Base-by-base conservation (phyloP, 2,329 filamentous ascomycete genomes). In the Monosporascus sp. region DNA sequence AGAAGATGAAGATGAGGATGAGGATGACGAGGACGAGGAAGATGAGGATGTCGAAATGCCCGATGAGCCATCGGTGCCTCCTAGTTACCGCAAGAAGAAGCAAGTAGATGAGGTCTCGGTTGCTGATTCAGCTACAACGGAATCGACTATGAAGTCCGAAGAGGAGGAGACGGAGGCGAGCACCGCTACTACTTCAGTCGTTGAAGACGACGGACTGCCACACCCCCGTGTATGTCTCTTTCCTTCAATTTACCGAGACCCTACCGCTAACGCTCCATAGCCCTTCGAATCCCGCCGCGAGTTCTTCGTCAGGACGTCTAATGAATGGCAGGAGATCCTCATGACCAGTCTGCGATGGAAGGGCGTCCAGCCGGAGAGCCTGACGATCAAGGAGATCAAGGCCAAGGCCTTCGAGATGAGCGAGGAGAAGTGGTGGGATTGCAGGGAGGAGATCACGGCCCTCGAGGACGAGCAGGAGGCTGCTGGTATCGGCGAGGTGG, bases 391-490 rank as follows among this genome's bases (percentile, higher is more conserved):
- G 76, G 94, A 97, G 74, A 85, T 97, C 64, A 91, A 96, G 70
- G 88, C 92, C 64, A 85, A 84, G 67, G 94, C 91, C 1, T 99
- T 97, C 68, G 87, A 90, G 66, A 80, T 90, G 58, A 92, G 92
- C 41, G 94, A 99, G 71, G 89, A 92, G 73, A 96, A 96, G 70
- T 99, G 94, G 94, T 99, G 94, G 94, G 94, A 97, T 76, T 91
- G 88, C 67, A 82, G 94, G 62, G 94, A 99, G 74, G 93, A 97
- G 73, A 89, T 99, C 60, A 88, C 86, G 51, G 88, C 84, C 6
- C 72, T 97, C 65, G 94, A 99, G 72, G 93, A 97, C 71, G 93
- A 97, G 74, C 91, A 97, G 74, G 93, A 97, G 71, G 92, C 89
- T 48, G 90, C 91, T 36, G 92, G 94, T 9, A 97, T 97, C 69